Percentiles rank a stretch among this genome's conserved stretches.
These are phyloP conservation scores for Chytridium lagenaria DNA, from an alignment of 371 early-diverging fungal species.

Conservation along the genomic window DNA sequence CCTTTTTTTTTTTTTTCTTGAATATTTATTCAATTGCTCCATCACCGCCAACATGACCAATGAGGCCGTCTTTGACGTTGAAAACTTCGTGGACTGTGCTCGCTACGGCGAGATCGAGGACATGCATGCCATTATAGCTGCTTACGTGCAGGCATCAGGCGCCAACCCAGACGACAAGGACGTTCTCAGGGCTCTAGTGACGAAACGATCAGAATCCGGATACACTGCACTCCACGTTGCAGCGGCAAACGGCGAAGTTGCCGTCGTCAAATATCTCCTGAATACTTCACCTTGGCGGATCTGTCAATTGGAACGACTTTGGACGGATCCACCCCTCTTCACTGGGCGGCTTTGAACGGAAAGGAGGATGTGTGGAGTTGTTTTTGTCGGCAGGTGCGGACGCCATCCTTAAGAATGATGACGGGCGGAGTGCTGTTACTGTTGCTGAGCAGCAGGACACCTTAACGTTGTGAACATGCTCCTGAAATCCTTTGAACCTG, in stretches of 20 bases:
- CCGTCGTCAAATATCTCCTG: slow-evolving; percentile 61
- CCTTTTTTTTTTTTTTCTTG: slow-evolving; percentile 14
- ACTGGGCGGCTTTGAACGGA: slow-evolving; percentile 90
- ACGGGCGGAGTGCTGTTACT: slow-evolving; percentile 45
- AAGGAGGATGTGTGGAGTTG: slow-evolving; percentile 66
- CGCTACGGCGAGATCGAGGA: slow-evolving; percentile 82
- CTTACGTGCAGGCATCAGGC: slow-evolving; percentile 29
- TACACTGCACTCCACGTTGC: slow-evolving; percentile 87
- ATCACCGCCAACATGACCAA: slow-evolving; percentile 3
- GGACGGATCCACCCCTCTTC: slow-evolving; percentile 82
- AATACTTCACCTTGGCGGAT: slow-evolving; percentile 41
- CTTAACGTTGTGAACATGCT: slow-evolving; percentile 43
- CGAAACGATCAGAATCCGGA: slow-evolving; percentile 42
- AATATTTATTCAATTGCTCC: slow-evolving; percentile 9
- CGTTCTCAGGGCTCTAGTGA: slow-evolving; percentile 31
- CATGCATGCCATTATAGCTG: slow-evolving; percentile 58
- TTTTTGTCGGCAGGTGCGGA: slow-evolving; percentile 50
- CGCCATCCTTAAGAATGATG: slow-evolving; percentile 41
- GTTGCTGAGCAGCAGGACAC: slow-evolving; percentile 49
- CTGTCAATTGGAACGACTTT: slow-evolving; percentile 62
- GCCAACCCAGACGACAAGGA: neutral
- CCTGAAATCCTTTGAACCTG: slow-evolving; percentile 21
- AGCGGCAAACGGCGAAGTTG: slow-evolving; percentile 78
- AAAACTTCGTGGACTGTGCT: slow-evolving; percentile 73
- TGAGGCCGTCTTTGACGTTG: slow-evolving; percentile 43